Percentiles rank a stretch among this genome's conserved stretches.
These are phyloP conservation scores for Colletotrichum karsti DNA, from an alignment of 2,329 filamentous ascomycete species.

Conservation along the genomic window DNA sequence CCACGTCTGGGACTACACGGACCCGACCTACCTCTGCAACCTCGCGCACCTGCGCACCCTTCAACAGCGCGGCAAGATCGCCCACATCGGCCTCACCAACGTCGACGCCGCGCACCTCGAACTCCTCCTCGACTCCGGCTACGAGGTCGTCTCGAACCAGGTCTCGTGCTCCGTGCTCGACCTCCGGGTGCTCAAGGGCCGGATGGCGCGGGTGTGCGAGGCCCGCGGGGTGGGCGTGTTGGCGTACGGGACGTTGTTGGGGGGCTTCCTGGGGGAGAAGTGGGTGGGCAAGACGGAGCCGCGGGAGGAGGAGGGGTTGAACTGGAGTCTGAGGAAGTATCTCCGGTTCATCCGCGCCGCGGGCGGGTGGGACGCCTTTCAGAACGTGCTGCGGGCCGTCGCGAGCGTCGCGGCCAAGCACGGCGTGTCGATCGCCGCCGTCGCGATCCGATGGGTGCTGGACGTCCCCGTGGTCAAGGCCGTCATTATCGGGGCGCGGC, in stretches of 20 bases:
- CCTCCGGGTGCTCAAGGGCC: not conserved
- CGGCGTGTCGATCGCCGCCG: conserved; percentile 50
- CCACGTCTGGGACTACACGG: conserved; percentile 19
- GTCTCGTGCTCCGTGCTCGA: conserved; percentile 19
- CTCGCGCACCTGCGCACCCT: conserved; percentile 5
- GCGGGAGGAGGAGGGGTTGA: conserved; percentile 7
- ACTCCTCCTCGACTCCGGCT: conserved; percentile 4
- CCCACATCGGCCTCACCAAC: conserved; percentile 9
- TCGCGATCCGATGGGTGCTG: conserved; percentile 59
- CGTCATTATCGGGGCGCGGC: conserved; percentile 49
- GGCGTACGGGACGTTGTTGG: conserved; percentile 22
- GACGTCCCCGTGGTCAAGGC: conserved; percentile 57
- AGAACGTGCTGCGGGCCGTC: conserved; percentile 48
- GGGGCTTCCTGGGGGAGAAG: conserved; percentile 32
- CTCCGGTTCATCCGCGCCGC: conserved; percentile 40
- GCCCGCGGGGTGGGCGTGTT: not conserved
- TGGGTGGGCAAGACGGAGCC: conserved; percentile 33
- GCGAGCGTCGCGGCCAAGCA: conserved; percentile 48
- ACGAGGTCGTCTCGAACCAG: conserved; percentile 13
- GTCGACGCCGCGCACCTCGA: conserved; percentile 22
- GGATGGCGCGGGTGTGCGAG: not conserved
- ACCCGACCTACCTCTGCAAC: conserved; percentile 17
- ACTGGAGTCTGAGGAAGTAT: conserved; percentile 39
- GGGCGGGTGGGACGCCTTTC: conserved; percentile 57
- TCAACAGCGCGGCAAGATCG: not conserved